Evolutionary conservation across 139 green algal genomes (phyloP), one percentile per base, ranked within the genome.

Genomic region (Astrephomene gubernaculifera): DNA sequence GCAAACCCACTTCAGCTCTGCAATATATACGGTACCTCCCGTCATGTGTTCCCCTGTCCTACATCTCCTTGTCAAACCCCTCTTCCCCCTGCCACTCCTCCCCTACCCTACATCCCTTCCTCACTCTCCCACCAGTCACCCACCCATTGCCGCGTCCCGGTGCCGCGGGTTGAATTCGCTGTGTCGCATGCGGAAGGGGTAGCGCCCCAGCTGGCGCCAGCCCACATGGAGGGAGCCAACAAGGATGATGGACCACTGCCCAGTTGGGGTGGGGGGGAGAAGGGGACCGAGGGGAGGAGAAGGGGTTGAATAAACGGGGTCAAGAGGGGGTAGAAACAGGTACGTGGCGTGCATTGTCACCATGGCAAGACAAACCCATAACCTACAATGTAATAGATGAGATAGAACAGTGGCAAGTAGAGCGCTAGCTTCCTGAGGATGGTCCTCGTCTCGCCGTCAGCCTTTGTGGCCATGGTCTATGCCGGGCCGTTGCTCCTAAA

Each of bases 371-470:
- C n/a, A n/a, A n/a, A n/a, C n/a, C n/a, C n/a, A n/a, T n/a, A 57
- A 52, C 88, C 85, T 69, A 92, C 88, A 21, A 92, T 24, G 69
- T 92, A 92, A 69, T 92, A 92, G 6, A 88, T 85, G 10, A 88
- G 1, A 36, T 92, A 92, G 75, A 89, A 92, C 39, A 69, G 10
- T 0, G 76, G 21, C 4, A 87, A 5, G 45, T 87, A 92, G 5
- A 90, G 54, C 1, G 70, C 31, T 10, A 92, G 75, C 81, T 92
- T 92, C 63, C 70, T 87, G 19, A 81, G 0, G 41, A 92, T 89
- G 21, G 76, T 81, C 41, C 7, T 45, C 1, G 74, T 87, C 36
- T 87, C 73, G 33, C 83, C 57, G 31, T 92, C 88, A 27, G 75
- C 1, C 61, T 89, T 89, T 0, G 25, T 87, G 10, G n/a, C 87